Evolutionary conservation across 441 rosid species (phyloP).

Genomic region (Euphorbia celastroides): DNA sequence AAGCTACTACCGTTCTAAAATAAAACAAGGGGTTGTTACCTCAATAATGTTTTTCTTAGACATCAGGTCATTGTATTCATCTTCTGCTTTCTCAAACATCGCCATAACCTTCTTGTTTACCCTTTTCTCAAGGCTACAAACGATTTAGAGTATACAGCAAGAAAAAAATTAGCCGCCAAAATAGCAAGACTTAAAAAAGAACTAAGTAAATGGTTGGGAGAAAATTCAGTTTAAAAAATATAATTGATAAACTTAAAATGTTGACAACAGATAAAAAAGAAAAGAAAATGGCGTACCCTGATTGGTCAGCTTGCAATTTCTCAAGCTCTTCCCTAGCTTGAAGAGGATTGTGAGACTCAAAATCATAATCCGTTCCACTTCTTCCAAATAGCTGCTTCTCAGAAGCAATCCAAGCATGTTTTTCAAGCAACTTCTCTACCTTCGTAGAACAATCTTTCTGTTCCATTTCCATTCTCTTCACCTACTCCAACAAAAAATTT

Average conservation of each 20-base stretch:
- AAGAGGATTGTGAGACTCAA: constrained; percentile 59
- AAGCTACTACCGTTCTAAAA: constrained; percentile 13
- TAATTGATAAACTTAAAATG: constrained; percentile 1
- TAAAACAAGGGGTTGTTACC: constrained; percentile 40
- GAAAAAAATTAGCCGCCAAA: constrained; percentile 11
- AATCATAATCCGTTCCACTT: constrained; percentile 95
- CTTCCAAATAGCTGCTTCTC: constrained; percentile 94
- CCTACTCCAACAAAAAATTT: constrained; percentile 35
- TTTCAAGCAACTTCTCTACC: constrained; percentile 87
- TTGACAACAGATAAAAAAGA: not conserved
- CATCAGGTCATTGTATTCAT: constrained; percentile 89
- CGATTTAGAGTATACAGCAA: constrained; percentile 13
- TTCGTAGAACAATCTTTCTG: constrained; percentile 81
- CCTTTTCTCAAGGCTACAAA: constrained; percentile 84
- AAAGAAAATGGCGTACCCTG: constrained; percentile 45
- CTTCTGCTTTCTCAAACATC: constrained; percentile 99
- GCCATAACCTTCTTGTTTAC: constrained; percentile 99
- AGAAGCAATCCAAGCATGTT: constrained; percentile 93
- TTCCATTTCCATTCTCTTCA: constrained; percentile 83
- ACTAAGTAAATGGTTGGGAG: not conserved
- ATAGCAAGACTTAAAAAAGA: constrained; percentile 10
- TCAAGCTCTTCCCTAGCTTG: constrained; percentile 85
- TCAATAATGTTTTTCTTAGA: constrained; percentile 93
- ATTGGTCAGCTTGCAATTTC: constrained; percentile 82
- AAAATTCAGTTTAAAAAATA: not conserved